phyloP scores from a whole-genome alignment of 768 basidiomycete species.

The Leccinum sublutescens region DNA sequence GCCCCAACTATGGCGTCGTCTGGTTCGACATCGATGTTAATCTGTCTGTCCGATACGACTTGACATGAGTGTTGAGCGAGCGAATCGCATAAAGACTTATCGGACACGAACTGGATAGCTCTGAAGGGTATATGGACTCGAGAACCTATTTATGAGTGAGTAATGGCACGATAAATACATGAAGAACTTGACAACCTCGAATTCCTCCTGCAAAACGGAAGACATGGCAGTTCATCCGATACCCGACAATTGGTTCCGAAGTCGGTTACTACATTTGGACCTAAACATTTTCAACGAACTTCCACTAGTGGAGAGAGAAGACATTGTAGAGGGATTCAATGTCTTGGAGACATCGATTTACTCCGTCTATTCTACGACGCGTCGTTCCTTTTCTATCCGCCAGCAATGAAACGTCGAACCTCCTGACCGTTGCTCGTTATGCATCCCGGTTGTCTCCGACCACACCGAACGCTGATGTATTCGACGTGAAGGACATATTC shows the following conservation, averaged over 20 bases:
- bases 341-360: conserved; percentile 21
- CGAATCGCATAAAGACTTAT: conserved; percentile 30
- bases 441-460: conserved; percentile 8
- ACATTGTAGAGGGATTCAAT: conserved; percentile 4
- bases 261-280: conserved; percentile 14
- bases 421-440: conserved; percentile 8
- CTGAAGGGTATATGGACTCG: conserved; percentile 94
- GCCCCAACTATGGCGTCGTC: conserved; percentile 67
- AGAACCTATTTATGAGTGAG: conserved; percentile 59
- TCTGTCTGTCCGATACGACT: conserved; percentile 83
- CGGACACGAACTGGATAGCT: conserved; percentile 78
- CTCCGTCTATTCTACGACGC: conserved; percentile 14
- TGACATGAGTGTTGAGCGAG: conserved; percentile 50
- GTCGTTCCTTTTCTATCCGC: background rate
- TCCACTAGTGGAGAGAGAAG: background rate
- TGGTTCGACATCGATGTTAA: conserved; percentile 85
- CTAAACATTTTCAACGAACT: conserved; percentile 3
- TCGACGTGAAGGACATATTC: conserved; percentile 15
- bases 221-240: conserved; percentile 47
- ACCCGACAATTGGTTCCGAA: conserved; percentile 26
- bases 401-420: background rate
- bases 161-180: conserved; percentile 4
- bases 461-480: background rate
- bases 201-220: conserved; percentile 74
- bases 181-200: conserved; percentile 60